These are phyloP conservation scores for Dimocarpus longan DNA, from an alignment of 345 rosid genomes.

Conservation along the genomic window DNA sequence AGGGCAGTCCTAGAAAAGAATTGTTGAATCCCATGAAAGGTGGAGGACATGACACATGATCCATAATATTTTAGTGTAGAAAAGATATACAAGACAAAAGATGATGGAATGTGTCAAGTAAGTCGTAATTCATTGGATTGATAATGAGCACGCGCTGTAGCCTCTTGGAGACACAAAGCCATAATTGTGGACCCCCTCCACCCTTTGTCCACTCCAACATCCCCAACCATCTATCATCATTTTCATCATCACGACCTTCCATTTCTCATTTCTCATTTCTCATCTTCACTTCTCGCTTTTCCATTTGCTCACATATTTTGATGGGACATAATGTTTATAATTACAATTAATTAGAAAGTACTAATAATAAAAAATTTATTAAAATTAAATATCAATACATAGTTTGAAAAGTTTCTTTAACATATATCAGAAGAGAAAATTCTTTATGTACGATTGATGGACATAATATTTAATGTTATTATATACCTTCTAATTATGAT, in stretches of 20 bases:
- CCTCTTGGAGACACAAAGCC: conserved; percentile 37
- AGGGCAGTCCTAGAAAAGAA: neutral
- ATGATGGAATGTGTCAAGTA: conserved; percentile 25
- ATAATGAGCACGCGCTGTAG: conserved; percentile 48
- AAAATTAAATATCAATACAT: no score
- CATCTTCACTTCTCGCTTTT: no score
- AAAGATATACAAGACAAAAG: neutral
- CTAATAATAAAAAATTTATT: no score
- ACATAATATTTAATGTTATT: no score
- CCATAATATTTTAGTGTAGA: neutral
- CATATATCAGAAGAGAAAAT: no score
- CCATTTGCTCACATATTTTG: no score
- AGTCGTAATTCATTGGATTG: conserved; percentile 25
- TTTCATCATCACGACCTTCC: neutral
- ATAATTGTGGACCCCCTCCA: conserved; percentile 9
- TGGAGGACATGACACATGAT: conserved; percentile 7
- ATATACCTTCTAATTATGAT: no score
- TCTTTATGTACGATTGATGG: no score
- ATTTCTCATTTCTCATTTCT: no score
- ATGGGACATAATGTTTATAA: no score
- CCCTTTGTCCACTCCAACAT: neutral
- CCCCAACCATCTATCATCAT: neutral
- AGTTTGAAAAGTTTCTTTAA: no score
- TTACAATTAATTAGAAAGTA: no score
- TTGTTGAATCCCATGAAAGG: conserved; percentile 1